These are phyloP conservation scores for Saposhnikovia divaricata DNA, from an alignment of 129 eudicot species.

Conservation along the genomic window DNA sequence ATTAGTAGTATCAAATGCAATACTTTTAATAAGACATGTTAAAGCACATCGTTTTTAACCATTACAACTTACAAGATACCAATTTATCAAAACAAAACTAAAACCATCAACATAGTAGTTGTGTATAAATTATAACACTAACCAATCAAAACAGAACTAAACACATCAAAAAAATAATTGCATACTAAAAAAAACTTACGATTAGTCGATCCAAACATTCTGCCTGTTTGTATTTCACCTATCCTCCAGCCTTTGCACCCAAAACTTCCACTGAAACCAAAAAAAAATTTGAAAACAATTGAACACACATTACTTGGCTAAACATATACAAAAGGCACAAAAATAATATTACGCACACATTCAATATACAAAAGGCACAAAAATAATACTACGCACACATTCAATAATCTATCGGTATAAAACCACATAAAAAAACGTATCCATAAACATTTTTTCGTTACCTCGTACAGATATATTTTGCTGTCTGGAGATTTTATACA, in stretches of 20 bases:
- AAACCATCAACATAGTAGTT: background rate
- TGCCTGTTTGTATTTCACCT: background rate
- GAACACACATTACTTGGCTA: background rate
- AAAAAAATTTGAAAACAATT: background rate
- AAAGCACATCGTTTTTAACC: background rate
- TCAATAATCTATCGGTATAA: too few relatives aligned
- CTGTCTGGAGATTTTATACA: too few relatives aligned
- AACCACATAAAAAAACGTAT: too few relatives aligned
- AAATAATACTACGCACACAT: too few relatives aligned
- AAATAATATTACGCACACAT: too few relatives aligned
- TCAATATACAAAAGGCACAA: background rate
- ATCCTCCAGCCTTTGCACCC: background rate
- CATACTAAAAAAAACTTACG: background rate
- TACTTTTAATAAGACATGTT: too few relatives aligned
- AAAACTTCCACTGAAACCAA: background rate
- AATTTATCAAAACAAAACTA: background rate
- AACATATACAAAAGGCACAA: background rate
- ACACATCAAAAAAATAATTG: background rate
- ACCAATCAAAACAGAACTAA: background rate
- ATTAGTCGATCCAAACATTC: conserved; percentile 18
- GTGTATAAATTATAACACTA: background rate
- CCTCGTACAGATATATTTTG: too few relatives aligned
- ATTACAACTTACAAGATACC: background rate
- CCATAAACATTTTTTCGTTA: too few relatives aligned
- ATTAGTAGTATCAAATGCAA: too few relatives aligned